These are phyloP conservation scores for Rhododendron ferrugineum DNA, from an alignment of 148 eudicot species.

Conservation along the genomic window DNA sequence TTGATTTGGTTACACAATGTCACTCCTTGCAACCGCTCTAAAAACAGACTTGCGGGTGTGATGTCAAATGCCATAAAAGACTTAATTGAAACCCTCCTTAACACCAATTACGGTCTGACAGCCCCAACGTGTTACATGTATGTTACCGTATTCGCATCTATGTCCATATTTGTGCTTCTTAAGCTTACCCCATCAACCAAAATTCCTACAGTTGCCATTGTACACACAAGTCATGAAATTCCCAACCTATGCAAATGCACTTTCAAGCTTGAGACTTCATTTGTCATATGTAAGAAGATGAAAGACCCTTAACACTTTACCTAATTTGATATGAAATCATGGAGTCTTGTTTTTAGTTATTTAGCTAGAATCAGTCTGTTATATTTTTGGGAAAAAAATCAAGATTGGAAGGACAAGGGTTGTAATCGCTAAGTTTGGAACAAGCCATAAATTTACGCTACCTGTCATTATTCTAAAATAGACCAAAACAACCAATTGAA, in stretches of 20 bases:
- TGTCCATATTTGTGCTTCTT: background rate
- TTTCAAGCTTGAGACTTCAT: background rate
- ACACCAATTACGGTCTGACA: too few relatives aligned
- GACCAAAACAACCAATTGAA: background rate
- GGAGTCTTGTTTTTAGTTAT: background rate
- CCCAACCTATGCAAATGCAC: background rate
- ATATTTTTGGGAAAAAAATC: background rate
- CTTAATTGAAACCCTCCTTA: too few relatives aligned
- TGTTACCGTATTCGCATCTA: background rate
- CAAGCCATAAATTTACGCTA: background rate
- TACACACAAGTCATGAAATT: background rate
- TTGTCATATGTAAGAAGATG: background rate
- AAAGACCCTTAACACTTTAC: background rate
- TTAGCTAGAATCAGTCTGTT: background rate
- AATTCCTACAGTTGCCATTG: background rate
- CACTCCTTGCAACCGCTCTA: too few relatives aligned
- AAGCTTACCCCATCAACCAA: background rate
- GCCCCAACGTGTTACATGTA: background rate
- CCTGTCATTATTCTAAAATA: background rate
- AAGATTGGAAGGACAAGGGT: background rate
- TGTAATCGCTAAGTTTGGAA: background rate
- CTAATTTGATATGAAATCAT: background rate
- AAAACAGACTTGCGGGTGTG: too few relatives aligned
- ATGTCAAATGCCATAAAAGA: too few relatives aligned
- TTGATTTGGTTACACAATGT: too few relatives aligned